A percentile compares a stretch with the other conserved stretches of the same genome.
phyloP scores from a whole-genome alignment of 2,329 filamentous ascomycete species.

The Phaeosphaeriaceae sp. region DNA sequence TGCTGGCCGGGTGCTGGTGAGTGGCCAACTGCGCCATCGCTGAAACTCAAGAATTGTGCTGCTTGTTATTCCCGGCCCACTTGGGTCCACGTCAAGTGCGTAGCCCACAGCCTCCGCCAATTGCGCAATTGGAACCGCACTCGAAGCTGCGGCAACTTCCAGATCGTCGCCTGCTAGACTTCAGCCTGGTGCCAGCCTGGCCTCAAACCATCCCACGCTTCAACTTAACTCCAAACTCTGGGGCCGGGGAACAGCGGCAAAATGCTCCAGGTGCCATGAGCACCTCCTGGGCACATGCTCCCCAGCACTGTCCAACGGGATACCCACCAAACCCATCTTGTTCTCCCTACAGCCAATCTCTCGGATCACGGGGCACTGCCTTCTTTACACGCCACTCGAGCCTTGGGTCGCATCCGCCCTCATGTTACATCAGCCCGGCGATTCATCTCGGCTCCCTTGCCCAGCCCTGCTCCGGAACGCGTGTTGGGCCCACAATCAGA shows the following conservation, averaged over 20 bases:
- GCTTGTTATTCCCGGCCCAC: slow-evolving; percentile 3
- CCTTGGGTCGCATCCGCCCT: slow-evolving; percentile 22
- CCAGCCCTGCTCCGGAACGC: background rate
- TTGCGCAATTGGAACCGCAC: slow-evolving; percentile 9
- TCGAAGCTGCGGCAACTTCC: slow-evolving; percentile 1
- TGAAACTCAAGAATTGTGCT: background rate
- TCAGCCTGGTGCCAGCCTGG: slow-evolving; percentile 9
- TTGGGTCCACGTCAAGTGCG: background rate
- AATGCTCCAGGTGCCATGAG: background rate
- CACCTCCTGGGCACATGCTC: background rate
- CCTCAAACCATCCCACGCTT: slow-evolving; percentile 7
- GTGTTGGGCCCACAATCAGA: slow-evolving; percentile 5
- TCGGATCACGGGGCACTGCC: slow-evolving; percentile 16
- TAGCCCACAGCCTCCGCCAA: background rate
- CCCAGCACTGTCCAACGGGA: slow-evolving; percentile 1
- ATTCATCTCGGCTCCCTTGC: slow-evolving; percentile 19
- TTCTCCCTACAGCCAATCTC: slow-evolving; percentile 17
- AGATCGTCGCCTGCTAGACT: slow-evolving; percentile 2
- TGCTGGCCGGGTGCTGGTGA: background rate
- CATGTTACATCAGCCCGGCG: slow-evolving; percentile 17
- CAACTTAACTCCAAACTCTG: background rate
- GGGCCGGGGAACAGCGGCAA: background rate
- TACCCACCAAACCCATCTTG: slow-evolving; percentile 1
- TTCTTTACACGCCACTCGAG: slow-evolving; percentile 11
- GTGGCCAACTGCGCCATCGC: background rate